Conservation (phyloP, 2,329 filamentous ascomycete species). For the Aspergillaceae sp. region DNA sequence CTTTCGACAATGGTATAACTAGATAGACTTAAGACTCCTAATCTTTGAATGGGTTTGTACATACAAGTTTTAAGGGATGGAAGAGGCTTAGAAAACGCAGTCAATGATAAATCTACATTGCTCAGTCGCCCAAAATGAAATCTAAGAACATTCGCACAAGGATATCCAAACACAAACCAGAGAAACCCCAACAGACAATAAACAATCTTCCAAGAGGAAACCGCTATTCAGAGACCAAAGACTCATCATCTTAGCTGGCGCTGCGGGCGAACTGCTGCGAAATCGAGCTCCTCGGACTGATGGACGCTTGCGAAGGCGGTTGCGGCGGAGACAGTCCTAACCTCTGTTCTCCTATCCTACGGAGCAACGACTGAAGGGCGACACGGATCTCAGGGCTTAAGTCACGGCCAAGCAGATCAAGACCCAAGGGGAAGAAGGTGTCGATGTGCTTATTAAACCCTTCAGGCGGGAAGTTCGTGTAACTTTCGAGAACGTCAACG, state of each 20-base stretch:
- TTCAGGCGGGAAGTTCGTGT: slow-evolving; percentile 68
- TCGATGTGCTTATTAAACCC: slow-evolving; percentile 73
- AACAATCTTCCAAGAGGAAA: neutral
- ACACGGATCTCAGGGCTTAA: slow-evolving; percentile 69
- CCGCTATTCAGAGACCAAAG: neutral
- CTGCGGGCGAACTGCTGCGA: slow-evolving; percentile 24
- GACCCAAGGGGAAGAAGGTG: slow-evolving; percentile 75
- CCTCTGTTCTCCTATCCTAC: slow-evolving; percentile 71
- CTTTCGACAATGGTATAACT: neutral
- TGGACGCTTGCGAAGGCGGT: slow-evolving; percentile 19
- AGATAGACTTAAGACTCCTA: no score
- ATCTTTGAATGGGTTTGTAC: no score
- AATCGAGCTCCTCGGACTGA: slow-evolving; percentile 28
- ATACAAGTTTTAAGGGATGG: no score
- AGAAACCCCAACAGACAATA: slow-evolving; percentile 2
- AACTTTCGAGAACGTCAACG: slow-evolving; percentile 91
- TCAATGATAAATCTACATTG: slow-evolving; percentile 14
- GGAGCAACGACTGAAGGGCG: slow-evolving; percentile 67
- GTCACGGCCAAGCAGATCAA: slow-evolving; percentile 76
- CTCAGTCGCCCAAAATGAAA: slow-evolving; percentile 9
- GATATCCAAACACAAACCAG: slow-evolving; percentile 21
- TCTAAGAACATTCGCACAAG: slow-evolving; percentile 11
- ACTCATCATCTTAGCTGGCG: slow-evolving; percentile 16
- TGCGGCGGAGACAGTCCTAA: slow-evolving; percentile 38
- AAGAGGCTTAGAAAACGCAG: neutral